phyloP scores from a whole-genome alignment of 106 monocot species.

The Posidonia australis region DNA sequence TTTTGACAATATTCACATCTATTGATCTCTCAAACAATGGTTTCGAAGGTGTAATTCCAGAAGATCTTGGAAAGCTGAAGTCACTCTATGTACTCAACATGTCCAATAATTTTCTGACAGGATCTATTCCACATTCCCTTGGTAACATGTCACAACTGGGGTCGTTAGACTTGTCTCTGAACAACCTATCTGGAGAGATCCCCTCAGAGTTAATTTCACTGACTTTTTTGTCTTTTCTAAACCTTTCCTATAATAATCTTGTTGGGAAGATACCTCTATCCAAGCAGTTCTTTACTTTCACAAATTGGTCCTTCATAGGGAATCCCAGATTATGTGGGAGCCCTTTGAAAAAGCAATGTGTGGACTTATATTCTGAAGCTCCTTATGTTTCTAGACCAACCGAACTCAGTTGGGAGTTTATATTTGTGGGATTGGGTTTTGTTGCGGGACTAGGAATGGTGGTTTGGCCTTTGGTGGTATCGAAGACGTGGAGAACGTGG shows the following conservation, averaged over 20 bases:
- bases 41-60: conserved; percentile 49
- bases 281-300: conserved; percentile 36
- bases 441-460: conserved; percentile 38
- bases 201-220: conserved; percentile 28
- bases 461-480: conserved; percentile 17
- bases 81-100: conserved; percentile 41
- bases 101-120: conserved; percentile 41
- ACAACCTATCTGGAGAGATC: conserved; percentile 46
- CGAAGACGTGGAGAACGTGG: conserved; percentile 17
- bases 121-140: conserved; percentile 32
- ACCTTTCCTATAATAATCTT: conserved; percentile 48
- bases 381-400: neutral
- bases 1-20: conserved; percentile 34
- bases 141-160: conserved; percentile 35
- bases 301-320: conserved; percentile 24
- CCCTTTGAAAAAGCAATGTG: conserved; percentile 21
- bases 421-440: conserved; percentile 31
- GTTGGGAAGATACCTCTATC: conserved; percentile 35
- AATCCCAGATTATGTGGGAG: conserved; percentile 48
- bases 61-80: conserved; percentile 25
- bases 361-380: neutral
- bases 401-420: conserved; percentile 5
- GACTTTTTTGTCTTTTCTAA: conserved; percentile 41
- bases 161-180: conserved; percentile 58
- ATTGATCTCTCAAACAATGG: conserved; percentile 60